Evolutionary conservation across 345 rosid species (phyloP).

Genomic region (Eucalyptus cloeziana): DNA sequence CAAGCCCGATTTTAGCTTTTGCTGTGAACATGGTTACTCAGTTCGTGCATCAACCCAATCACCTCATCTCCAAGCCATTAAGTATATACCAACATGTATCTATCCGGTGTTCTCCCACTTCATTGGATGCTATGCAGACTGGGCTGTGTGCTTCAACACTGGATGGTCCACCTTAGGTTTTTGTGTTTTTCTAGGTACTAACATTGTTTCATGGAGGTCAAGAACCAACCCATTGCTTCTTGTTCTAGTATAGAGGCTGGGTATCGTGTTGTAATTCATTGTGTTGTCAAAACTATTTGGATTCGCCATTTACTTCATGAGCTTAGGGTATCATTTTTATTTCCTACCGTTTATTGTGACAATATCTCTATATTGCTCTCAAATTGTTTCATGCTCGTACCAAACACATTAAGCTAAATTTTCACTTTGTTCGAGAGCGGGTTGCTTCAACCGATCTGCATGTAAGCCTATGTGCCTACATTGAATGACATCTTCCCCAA

Average conservation of each 20-base stretch:
- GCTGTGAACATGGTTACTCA: neutral
- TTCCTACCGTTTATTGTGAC: accelerated
- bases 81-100: neutral
- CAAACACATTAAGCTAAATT: too few relatives aligned
- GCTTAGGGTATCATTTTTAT: neutral
- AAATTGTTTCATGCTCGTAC: neutral
- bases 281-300: neutral
- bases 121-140: neutral
- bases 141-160: neutral
- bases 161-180: neutral
- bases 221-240: neutral
- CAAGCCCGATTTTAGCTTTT: neutral
- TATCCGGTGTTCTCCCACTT: neutral
- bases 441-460: neutral
- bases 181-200: neutral
- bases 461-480: neutral
- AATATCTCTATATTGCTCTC: neutral
- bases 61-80: too few relatives aligned
- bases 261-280: neutral
- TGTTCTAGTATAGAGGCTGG: neutral
- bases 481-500: neutral
- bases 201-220: neutral
- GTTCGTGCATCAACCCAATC: neutral
- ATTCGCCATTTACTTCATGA: neutral
- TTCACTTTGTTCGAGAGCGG: neutral